Percentiles rank a stretch among this genome's conserved stretches.
Conservation (phyloP, 2,329 filamentous ascomycete species). For the Aspergillus aculeatus region DNA sequence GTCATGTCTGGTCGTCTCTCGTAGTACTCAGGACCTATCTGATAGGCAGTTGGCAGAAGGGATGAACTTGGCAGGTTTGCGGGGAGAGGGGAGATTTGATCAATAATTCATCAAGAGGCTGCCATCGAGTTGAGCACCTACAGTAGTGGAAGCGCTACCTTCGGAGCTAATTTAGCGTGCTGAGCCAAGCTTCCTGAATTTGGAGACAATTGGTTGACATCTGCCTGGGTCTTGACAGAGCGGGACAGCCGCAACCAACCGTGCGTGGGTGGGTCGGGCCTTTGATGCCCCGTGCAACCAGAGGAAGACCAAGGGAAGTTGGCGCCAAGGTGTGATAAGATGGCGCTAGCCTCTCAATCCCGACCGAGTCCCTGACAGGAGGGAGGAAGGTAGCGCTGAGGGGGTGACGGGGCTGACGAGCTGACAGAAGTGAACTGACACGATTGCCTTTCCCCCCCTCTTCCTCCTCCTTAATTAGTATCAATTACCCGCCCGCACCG, state of each 20-base stretch:
- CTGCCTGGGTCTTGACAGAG: constrained; percentile 19
- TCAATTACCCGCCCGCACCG: constrained; percentile 16
- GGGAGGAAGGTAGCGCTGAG: neutral
- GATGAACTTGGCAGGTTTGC: constrained; percentile 8
- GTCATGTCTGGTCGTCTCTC: neutral
- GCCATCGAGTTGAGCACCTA: constrained; percentile 12
- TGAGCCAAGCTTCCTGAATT: constrained; percentile 25
- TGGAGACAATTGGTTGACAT: constrained; percentile 17
- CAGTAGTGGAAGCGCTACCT: constrained; percentile 8
- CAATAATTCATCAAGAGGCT: neutral
- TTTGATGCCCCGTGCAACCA: constrained; percentile 5
- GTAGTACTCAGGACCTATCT: neutral
- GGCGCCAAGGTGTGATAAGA: constrained; percentile 16
- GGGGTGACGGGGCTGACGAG: neutral
- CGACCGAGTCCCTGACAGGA: neutral
- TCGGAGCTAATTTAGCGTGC: constrained; percentile 17
- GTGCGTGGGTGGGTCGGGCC: constrained; percentile 13
- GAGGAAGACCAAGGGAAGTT: constrained; percentile 2
- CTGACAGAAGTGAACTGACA: no score
- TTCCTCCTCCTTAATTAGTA: constrained; percentile 15
- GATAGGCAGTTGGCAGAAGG: no score
- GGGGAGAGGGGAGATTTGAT: constrained; percentile 2
- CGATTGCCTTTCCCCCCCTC: no score
- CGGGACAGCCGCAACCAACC: constrained; percentile 25
- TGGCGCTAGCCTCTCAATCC: constrained; percentile 6